Percentiles rank a stretch among this genome's conserved stretches.
These are phyloP conservation scores for Rheum nobile DNA, from an alignment of 148 eudicot species.

Conservation along the genomic window DNA sequence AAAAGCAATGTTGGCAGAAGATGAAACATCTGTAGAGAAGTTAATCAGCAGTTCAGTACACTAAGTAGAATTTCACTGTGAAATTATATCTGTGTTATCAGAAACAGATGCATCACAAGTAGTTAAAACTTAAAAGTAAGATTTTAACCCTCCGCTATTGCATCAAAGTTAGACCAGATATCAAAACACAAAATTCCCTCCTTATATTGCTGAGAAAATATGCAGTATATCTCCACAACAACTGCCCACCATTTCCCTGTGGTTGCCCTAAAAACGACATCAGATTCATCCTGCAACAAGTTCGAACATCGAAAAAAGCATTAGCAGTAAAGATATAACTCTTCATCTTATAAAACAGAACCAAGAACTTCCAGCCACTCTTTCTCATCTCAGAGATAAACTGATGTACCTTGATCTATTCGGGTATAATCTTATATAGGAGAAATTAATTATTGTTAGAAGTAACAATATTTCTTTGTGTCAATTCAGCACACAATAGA, in stretches of 20 bases:
- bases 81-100: no score
- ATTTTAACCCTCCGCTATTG: no score
- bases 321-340: neutral
- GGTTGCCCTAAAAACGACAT: constrained; percentile 86
- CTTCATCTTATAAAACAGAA: neutral
- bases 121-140: no score
- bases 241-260: constrained; percentile 94
- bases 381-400: neutral
- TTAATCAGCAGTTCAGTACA: neutral
- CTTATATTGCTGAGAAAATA: no score
- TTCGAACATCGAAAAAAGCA: constrained; percentile 6
- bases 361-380: neutral
- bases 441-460: neutral
- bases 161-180: no score
- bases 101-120: no score
- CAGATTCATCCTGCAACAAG: constrained; percentile 77
- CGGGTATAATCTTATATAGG: neutral
- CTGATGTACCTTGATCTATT: neutral
- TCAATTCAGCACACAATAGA: neutral
- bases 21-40: constrained; percentile 29
- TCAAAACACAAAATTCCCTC: no score
- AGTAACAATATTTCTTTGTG: neutral
- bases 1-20: constrained; percentile 33
- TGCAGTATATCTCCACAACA: constrained; percentile 64
- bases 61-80: neutral